Evolutionary conservation across 352 stramenopile genomes (phyloP).

Genomic region (Phytophthora ramorum): DNA sequence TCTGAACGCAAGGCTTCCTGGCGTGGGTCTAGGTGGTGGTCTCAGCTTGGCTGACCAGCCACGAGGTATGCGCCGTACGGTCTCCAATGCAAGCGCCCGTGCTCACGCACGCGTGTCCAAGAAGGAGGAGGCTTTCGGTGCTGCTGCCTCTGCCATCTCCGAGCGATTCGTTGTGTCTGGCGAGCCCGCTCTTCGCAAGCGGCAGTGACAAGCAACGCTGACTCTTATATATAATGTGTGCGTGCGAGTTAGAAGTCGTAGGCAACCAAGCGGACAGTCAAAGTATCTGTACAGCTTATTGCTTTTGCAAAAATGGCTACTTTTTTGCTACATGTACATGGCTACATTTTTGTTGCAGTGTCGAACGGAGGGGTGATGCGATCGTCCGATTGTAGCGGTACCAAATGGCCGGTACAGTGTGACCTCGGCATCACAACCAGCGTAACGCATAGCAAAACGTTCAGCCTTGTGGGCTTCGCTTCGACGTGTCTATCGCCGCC

Average conservation of each 20-base stretch:
- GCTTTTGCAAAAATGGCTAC: constrained; percentile 20
- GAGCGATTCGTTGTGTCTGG: constrained; percentile 74
- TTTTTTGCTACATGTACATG: neutral
- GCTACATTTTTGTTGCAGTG: constrained; percentile 14
- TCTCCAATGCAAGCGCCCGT: constrained; percentile 66
- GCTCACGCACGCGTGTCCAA: constrained; percentile 80
- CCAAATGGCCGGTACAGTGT: constrained; percentile 23
- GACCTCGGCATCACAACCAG: constrained; percentile 1
- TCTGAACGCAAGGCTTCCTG: constrained; percentile 38
- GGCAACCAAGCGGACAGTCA: constrained; percentile 5
- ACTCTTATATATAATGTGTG: constrained; percentile 11
- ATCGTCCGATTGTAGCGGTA: constrained; percentile 25
- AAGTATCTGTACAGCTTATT: constrained; percentile 12
- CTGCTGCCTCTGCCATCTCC: constrained; percentile 79
- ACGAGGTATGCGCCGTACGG: constrained; percentile 53
- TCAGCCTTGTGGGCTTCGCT: constrained; percentile 9
- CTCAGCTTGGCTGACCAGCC: constrained; percentile 46
- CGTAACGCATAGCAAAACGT: constrained; percentile 35
- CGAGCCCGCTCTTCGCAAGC: constrained; percentile 35
- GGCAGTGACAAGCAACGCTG: constrained; percentile 17
- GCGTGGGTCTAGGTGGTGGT: constrained; percentile 44
- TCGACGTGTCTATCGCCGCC: neutral
- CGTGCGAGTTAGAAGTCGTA: constrained; percentile 8
- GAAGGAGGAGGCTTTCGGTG: constrained; percentile 87
- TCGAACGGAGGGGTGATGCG: constrained; percentile 5